Evolutionary conservation across 2,329 filamentous ascomycete species (phyloP).

Genomic region (Fusarium dlaminii): DNA sequence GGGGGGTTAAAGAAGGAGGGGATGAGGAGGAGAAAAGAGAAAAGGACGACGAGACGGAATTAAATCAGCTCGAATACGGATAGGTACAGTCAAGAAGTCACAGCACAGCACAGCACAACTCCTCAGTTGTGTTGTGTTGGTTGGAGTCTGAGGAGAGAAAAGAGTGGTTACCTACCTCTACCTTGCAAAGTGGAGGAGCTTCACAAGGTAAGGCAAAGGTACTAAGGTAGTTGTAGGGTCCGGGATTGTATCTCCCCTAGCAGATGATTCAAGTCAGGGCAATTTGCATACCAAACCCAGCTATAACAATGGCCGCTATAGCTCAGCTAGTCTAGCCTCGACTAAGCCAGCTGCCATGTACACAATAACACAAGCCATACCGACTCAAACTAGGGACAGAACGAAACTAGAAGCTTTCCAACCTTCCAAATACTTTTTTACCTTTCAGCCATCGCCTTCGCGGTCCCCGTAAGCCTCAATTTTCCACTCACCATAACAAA

Average conservation of each 20-base stretch:
- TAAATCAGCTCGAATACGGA: conserved; percentile 2
- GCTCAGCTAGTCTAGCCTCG: background rate
- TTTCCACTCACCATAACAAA: background rate
- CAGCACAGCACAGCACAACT: background rate
- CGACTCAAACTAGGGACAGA: background rate
- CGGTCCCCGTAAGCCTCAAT: conserved; percentile 11
- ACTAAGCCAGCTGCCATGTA: background rate
- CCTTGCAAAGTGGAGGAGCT: background rate
- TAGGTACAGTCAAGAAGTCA: background rate
- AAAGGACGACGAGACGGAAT: conserved; percentile 1
- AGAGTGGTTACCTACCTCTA: background rate
- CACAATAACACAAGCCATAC: background rate
- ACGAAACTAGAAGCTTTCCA: background rate
- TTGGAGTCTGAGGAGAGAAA: background rate
- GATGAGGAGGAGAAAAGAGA: conserved; percentile 11
- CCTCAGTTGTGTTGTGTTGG: background rate
- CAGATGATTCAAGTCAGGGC: background rate
- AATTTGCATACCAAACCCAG: background rate
- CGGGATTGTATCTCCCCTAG: background rate
- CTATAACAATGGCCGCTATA: background rate
- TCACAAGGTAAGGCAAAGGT: background rate
- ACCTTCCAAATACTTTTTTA: background rate
- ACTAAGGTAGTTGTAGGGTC: background rate
- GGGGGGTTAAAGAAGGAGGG: background rate
- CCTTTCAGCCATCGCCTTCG: conserved; percentile 11